Base-by-base conservation (phyloP, 148 eudicot genomes). In the Fagopyrum tataricum region DNA sequence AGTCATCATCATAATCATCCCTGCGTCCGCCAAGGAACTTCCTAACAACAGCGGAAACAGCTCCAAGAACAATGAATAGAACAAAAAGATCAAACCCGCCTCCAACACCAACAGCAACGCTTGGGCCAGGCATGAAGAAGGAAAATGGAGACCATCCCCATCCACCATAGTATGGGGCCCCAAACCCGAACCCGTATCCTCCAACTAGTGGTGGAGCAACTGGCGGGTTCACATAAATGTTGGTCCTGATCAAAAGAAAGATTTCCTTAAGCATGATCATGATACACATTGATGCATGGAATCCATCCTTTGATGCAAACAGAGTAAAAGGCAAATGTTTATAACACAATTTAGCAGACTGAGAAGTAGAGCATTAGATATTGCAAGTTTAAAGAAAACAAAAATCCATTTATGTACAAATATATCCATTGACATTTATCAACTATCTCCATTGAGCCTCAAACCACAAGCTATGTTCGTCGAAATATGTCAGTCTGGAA, bases 61-160 rank as follows among this genome's bases (percentile, higher is more conserved):
- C 90, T 61, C 96, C 92, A 39, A 90, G 75, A 72, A 88, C 21
- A 58, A 90, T 71, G 81, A 90, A 90, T 41, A 83, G 73, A 55
- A 83, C 82, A 70, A 95, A 75, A 18, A 80, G 78, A 12, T 95
- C 97, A 53, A 95, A 90, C 44, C 98, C 97, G 11, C 98, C 97
- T 59, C 98, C 98, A 64, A 90, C 61, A 13, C 98, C 96, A 13
- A 91, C 82, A 4, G 93, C 98, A 31, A 89, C 85, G 31, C 88
- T 74, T 0, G 98, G 98, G 52, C 96, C 96, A 9, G 98, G 97
- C 49, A 88, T 91, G 58, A 88, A 91, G 84, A 89, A 90, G 24
- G 96, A 90, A 77, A 95, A 91, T 10, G 98, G 98, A 0, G 96
- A 88, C 98, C 98, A 93, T 3, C 96, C 97, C 90, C 91, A 94